These are phyloP conservation scores for Gliomastix tumulicola DNA, from an alignment of 2,329 filamentous ascomycete genomes.

Conservation along the genomic window DNA sequence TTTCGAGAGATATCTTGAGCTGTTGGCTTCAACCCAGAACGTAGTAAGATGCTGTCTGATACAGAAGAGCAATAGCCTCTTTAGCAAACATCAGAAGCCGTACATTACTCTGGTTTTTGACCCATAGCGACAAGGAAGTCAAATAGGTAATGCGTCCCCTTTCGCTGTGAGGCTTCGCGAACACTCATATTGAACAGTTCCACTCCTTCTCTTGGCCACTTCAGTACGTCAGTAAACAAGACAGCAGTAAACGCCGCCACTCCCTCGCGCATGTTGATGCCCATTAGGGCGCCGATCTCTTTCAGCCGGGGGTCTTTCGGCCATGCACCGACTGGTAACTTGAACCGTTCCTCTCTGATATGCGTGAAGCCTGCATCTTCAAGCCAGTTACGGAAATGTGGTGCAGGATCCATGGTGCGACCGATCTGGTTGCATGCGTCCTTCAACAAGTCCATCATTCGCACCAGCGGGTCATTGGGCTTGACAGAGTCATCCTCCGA, in stretches of 20 bases:
- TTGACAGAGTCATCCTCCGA: constrained; percentile 30
- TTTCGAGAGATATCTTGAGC: too few relatives aligned
- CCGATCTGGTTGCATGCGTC: constrained; percentile 17
- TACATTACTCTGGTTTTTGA: background rate
- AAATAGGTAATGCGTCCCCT: background rate
- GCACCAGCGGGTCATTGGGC: constrained; percentile 23
- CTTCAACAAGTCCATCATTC: constrained; percentile 15
- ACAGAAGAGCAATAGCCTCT: too few relatives aligned
- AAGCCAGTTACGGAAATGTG: constrained; percentile 17
- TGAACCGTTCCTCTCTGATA: constrained; percentile 20
- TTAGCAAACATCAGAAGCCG: too few relatives aligned
- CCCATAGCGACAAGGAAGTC: background rate
- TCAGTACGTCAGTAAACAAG: constrained; percentile 26
- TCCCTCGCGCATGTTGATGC: constrained; percentile 24
- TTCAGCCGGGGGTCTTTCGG: constrained; percentile 29
- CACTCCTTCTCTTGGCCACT: constrained; percentile 32
- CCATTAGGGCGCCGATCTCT: constrained; percentile 29
- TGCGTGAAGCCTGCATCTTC: constrained; percentile 25
- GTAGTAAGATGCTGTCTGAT: too few relatives aligned
- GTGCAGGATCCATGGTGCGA: constrained; percentile 19
- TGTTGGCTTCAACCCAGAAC: too few relatives aligned
- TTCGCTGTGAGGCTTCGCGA: background rate
- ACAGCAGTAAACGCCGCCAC: constrained; percentile 29
- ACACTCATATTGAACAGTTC: constrained; percentile 24
- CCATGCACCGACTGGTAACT: constrained; percentile 29